Base-by-base conservation (phyloP, 108 stramenopile species). In the Stephanodiscus minutulus region DNA sequence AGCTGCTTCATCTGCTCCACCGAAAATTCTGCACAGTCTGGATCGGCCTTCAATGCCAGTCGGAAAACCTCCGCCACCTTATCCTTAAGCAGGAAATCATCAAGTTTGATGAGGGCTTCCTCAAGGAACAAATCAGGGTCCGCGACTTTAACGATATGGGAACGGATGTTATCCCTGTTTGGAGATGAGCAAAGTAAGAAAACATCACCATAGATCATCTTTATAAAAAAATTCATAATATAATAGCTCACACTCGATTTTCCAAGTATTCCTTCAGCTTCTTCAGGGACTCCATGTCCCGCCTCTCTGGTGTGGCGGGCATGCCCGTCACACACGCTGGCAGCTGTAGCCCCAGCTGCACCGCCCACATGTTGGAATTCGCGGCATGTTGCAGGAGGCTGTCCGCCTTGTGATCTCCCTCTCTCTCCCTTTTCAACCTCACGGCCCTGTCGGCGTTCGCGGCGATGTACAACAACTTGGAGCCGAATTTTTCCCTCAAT, bases 101-200 rank as follows among this genome's bases (percentile, higher is more conserved):
- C 90, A 24, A 82, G 62, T 28, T 67, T 70, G 29, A 68, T 70
- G 29, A 91, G 48, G 3, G 79, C 79, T 56, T 94, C 92, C 33
- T 61, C 52, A 13, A 91, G 39, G 64, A 91, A 94, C 22, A 82
- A 64, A 57, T 90, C 86, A 0, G 87, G 82, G 66, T 94, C 84
- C 11, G 80, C 69, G 7, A 83, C 56, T 72, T 91, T 90, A 57
- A 88, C 83, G 7, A 91, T 81, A 66, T 94, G 87, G 47, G 68
- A 48, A 58, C 92, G 83, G 46, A 94, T 86, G 36, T 85, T 86
- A 9, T 85, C 84, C n/a, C n/a, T n/a, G n/a, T n/a, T n/a, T n/a
- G n/a, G n/a, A n/a, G n/a, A n/a, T n/a, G n/a, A n/a, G n/a, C n/a
- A n/a, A n/a, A n/a, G n/a, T n/a, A n/a, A n/a, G n/a, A n/a, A n/a